A percentile compares a stretch with the other conserved stretches of the same genome.
Evolutionary conservation across 306 rosid genomes (phyloP).

Genomic region (Quercus dentata): DNA sequence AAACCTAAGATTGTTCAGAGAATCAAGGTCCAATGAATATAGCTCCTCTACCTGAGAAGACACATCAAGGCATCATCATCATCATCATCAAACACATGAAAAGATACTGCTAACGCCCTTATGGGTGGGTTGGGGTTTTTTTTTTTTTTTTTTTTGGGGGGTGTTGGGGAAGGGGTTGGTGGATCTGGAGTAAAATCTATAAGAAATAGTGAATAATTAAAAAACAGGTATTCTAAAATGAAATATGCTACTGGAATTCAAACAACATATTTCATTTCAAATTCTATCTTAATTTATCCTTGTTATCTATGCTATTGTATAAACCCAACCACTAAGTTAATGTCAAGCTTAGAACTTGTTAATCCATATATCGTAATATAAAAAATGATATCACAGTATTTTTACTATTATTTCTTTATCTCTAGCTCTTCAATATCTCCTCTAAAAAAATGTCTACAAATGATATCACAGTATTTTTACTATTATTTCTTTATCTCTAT

Average conservation of each 20-base stretch:
- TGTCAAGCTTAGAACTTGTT: not conserved
- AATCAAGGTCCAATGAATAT: conserved; percentile 79
- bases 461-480: not conserved
- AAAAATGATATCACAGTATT: not conserved
- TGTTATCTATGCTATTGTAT: too few relatives aligned
- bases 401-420: not conserved
- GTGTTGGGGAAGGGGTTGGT: too few relatives aligned
- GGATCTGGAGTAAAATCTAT: not conserved
- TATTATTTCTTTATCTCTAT: not conserved
- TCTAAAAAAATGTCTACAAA: not conserved
- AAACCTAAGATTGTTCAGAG: conserved; percentile 79
- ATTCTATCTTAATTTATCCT: too few relatives aligned
- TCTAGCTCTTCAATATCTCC: too few relatives aligned
- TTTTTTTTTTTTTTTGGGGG: too few relatives aligned
- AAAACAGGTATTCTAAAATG: not conserved
- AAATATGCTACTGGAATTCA: not conserved
- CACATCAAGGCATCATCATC: conserved; percentile 24
- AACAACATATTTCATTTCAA: not conserved
- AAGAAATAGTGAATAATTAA: not conserved
- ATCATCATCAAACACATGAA: conserved; percentile 6
- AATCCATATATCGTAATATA: not conserved
- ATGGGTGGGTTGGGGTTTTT: too few relatives aligned
- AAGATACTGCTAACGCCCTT: not conserved
- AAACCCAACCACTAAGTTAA: not conserved
- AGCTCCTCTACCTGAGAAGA: conserved; percentile 89